A percentile compares a stretch with the other conserved stretches of the same genome.
Evolutionary conservation across 352 stramenopile species (phyloP).

Genomic region (Pythium pectinolyticum): DNA sequence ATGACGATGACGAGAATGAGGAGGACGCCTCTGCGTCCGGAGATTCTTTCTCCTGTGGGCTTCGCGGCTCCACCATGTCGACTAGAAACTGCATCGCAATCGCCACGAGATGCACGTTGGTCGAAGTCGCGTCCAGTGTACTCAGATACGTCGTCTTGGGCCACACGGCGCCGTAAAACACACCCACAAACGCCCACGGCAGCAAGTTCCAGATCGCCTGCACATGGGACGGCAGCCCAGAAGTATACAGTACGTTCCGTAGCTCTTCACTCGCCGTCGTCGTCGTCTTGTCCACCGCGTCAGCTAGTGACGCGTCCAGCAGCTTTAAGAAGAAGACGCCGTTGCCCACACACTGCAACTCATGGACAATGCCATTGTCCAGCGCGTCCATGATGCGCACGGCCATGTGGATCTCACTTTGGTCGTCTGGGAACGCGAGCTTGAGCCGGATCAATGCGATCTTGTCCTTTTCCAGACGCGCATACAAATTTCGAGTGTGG

Average conservation of each 20-base stretch:
- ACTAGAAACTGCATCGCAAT: constrained; percentile 40
- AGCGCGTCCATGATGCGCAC: constrained; percentile 35
- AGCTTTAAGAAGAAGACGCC: constrained; percentile 43
- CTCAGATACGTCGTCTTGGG: constrained; percentile 35
- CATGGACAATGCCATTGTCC: constrained; percentile 25
- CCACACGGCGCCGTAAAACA: constrained; percentile 51
- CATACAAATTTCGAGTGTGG: constrained; percentile 23
- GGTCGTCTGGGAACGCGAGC: constrained; percentile 24
- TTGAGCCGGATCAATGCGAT: constrained; percentile 37
- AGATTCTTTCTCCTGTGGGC: neutral
- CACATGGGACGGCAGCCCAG: constrained; percentile 7
- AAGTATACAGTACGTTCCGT: too few species aligned
- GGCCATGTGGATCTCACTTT: constrained; percentile 31
- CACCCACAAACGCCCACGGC: constrained; percentile 42
- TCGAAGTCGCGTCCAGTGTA: constrained; percentile 40
- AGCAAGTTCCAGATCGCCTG: constrained; percentile 38
- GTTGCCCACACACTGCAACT: constrained; percentile 30
- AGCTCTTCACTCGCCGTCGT: neutral
- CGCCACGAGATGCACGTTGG: constrained; percentile 52
- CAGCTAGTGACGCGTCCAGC: constrained; percentile 16
- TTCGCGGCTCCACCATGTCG: constrained; percentile 14
- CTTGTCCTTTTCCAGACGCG: constrained; percentile 29
- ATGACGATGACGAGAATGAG: too few species aligned
- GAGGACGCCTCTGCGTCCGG: neutral
- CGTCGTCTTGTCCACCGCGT: neutral